These are phyloP conservation scores for Magnaporthiopsis rhizophila DNA, from an alignment of 2,329 filamentous ascomycete species.

Conservation along the genomic window DNA sequence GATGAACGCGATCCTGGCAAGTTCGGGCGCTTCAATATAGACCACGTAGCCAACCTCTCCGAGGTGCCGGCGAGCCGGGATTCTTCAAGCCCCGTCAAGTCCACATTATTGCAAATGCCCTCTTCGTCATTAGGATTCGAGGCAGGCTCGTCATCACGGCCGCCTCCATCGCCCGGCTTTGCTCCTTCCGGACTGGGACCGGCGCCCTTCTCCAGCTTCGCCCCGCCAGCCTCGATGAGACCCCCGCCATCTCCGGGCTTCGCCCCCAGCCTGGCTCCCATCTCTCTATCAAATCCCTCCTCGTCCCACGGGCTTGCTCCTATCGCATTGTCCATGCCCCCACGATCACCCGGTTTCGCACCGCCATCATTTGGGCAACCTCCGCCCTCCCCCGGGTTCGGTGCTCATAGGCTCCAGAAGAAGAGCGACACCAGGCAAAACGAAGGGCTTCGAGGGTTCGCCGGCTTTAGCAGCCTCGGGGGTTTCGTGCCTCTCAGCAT, in stretches of 20 bases:
- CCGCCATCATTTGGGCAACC: slow-evolving; percentile 23
- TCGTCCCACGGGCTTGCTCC: slow-evolving; percentile 18
- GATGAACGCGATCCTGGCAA: slow-evolving; percentile 32
- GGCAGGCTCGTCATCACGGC: slow-evolving; percentile 1
- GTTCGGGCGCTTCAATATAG: slow-evolving; percentile 32
- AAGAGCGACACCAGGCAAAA: slow-evolving; percentile 12
- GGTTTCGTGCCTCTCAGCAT: slow-evolving; percentile 18
- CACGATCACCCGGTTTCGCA: slow-evolving; percentile 30
- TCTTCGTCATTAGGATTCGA: slow-evolving; percentile 14
- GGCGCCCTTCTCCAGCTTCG: background rate
- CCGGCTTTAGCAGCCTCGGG: slow-evolving; percentile 30
- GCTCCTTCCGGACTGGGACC: slow-evolving; percentile 8
- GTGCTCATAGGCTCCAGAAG: slow-evolving; percentile 26
- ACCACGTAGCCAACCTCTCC: slow-evolving; percentile 29
- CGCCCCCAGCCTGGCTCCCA: slow-evolving; percentile 7
- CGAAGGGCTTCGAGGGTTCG: background rate
- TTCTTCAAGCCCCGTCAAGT: slow-evolving; percentile 14
- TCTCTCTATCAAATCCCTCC: slow-evolving; percentile 14
- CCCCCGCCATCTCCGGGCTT: background rate
- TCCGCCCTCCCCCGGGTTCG: slow-evolving; percentile 38
- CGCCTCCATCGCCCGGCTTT: slow-evolving; percentile 2
- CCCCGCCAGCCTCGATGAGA: slow-evolving; percentile 9
- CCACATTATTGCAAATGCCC: slow-evolving; percentile 10
- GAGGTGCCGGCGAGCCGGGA: slow-evolving; percentile 21
- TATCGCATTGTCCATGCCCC: slow-evolving; percentile 16